phyloP scores from a whole-genome alignment of 805 yeast species.

The Teunomyces kruisii region DNA sequence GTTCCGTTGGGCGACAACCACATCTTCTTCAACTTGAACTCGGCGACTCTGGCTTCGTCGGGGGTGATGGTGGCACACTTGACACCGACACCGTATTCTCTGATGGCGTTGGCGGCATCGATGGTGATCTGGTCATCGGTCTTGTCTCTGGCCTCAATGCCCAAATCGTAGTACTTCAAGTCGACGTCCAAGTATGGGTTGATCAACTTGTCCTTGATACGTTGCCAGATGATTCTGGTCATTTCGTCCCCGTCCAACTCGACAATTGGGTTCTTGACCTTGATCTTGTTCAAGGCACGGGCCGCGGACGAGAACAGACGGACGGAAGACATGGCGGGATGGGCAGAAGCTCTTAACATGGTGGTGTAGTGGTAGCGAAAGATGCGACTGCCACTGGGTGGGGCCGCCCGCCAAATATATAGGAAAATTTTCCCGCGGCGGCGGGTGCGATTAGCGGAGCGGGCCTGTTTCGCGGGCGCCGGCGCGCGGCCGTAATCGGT shows the following conservation, averaged over 20 bases:
- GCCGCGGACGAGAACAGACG: slow-evolving; percentile 6
- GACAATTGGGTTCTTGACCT: slow-evolving; percentile 85
- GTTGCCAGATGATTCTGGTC: slow-evolving; percentile 95
- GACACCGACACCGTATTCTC: slow-evolving; percentile 87
- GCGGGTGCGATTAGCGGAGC: neutral
- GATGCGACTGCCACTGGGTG: neutral
- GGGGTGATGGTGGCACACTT: slow-evolving; percentile 99
- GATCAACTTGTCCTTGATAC: slow-evolving; percentile 82
- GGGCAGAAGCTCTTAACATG: neutral
- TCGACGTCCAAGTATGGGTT: slow-evolving; percentile 84
- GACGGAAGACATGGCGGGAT: neutral
- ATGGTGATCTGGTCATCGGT: slow-evolving; percentile 86
- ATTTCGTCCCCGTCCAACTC: slow-evolving; percentile 98
- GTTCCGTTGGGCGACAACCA: slow-evolving; percentile 98
- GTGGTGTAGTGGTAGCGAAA: neutral
- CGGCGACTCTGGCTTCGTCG: slow-evolving; percentile 91
- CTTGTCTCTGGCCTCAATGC: slow-evolving; percentile 80
- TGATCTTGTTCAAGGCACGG: slow-evolving; percentile 48
- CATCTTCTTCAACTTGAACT: slow-evolving; percentile 89
- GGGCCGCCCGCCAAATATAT: neutral
- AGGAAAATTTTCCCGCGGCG: neutral
- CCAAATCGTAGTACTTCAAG: slow-evolving; percentile 87
- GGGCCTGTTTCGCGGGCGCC: slow-evolving; percentile 1
- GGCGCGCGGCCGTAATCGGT: neutral
- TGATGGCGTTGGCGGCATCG: slow-evolving; percentile 88